phyloP scores from a whole-genome alignment of 2,329 filamentous ascomycete species.

The Arthrobotrys entomopaga region DNA sequence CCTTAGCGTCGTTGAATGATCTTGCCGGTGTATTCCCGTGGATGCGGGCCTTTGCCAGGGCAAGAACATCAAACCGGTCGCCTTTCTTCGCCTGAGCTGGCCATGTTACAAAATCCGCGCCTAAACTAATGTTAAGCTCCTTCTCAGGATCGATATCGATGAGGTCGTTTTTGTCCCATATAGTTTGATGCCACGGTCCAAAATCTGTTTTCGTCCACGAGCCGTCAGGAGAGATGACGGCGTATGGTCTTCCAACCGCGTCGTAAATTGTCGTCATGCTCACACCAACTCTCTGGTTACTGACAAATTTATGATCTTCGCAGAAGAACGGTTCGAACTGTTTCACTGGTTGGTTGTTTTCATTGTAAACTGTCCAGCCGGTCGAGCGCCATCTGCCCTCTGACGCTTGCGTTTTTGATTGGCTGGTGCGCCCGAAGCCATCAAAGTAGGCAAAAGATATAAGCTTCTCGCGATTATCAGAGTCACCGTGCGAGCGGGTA shows the following conservation, averaged over 20 bases:
- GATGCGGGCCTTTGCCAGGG: slow-evolving; percentile 10
- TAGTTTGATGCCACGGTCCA: slow-evolving; percentile 25
- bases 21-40: slow-evolving; percentile 26
- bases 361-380: slow-evolving; percentile 57
- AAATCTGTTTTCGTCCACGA: slow-evolving; percentile 54
- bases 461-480: background rate
- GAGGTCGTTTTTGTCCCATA: slow-evolving; percentile 40
- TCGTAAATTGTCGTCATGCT: slow-evolving; percentile 43
- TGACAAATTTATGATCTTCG: slow-evolving; percentile 48
- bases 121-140: background rate
- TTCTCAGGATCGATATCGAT: slow-evolving; percentile 16
- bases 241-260: slow-evolving; percentile 48
- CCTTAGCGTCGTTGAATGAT: slow-evolving; percentile 12
- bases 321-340: slow-evolving; percentile 57
- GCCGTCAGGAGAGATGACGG: slow-evolving; percentile 52
- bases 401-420: slow-evolving; percentile 6
- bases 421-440: slow-evolving; percentile 26
- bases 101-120: background rate
- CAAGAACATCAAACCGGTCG: background rate
- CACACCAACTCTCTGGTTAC: slow-evolving; percentile 25
- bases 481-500: background rate
- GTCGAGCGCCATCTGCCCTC: slow-evolving; percentile 55
- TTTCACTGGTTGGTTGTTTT: slow-evolving; percentile 56
- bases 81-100: background rate
- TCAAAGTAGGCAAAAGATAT: slow-evolving; percentile 31